Conservation (phyloP, 192 early-diverging fungal genomes). For the Rhizophlyctis rosea region DNA sequence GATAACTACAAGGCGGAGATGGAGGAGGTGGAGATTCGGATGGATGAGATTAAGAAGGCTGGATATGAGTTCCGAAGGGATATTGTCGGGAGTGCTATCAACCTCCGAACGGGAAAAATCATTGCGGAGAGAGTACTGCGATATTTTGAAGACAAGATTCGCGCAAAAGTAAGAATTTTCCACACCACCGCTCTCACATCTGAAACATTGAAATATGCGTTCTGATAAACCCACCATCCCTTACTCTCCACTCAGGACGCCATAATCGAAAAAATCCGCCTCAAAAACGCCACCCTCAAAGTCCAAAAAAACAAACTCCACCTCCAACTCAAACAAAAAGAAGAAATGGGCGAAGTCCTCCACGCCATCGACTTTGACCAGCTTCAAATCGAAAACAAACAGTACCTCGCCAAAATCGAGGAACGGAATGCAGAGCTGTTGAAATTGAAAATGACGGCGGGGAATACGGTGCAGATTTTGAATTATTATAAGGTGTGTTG, state of each 20-base stretch:
- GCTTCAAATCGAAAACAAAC: conserved; percentile 65
- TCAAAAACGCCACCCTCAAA: conserved; percentile 60
- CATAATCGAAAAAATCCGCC: conserved; percentile 57
- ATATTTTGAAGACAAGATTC: conserved; percentile 59
- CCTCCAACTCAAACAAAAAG: conserved; percentile 63
- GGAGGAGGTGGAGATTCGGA: conserved; percentile 58
- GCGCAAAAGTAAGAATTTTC: conserved; percentile 40
- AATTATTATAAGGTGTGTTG: conserved; percentile 52
- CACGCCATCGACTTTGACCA: conserved; percentile 68
- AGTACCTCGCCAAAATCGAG: conserved; percentile 62
- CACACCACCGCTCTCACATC: background rate
- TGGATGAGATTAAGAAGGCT: conserved; percentile 52
- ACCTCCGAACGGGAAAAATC: conserved; percentile 51
- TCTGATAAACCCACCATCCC: too few relatives aligned
- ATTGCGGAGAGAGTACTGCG: conserved; percentile 52
- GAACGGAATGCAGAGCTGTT: conserved; percentile 58
- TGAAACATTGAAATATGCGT: too few relatives aligned
- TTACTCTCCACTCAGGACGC: conserved; percentile 43
- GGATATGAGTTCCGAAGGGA: conserved; percentile 60
- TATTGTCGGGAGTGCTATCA: conserved; percentile 48
- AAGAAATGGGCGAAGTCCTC: conserved; percentile 66
- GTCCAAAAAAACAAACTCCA: conserved; percentile 62
- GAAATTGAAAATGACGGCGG: conserved; percentile 64
- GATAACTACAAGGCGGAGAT: conserved; percentile 63
- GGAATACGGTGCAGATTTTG: conserved; percentile 56